Percentiles rank a stretch among this genome's conserved stretches.
Evolutionary conservation across 75 land plant species (phyloP).

Genomic region (Adiantum capillusveneris): DNA sequence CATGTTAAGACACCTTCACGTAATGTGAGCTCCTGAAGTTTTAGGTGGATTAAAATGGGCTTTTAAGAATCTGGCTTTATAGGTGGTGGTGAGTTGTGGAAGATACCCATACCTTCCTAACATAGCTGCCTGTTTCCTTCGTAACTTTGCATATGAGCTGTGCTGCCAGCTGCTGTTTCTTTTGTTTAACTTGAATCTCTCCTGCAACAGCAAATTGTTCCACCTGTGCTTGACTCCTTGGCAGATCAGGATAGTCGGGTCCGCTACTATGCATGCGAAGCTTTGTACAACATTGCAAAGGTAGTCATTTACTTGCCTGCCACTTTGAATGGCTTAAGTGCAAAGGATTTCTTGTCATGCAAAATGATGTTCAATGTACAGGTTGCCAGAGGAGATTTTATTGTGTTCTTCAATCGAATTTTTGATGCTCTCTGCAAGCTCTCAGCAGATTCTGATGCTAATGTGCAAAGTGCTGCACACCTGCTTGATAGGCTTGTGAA

Average conservation of each 20-base stretch:
- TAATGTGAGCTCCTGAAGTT: too few relatives aligned
- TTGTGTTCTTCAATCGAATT: conserved; percentile 85
- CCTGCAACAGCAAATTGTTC: conserved; percentile 66
- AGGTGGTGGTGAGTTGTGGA: too few relatives aligned
- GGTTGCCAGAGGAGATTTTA: conserved; percentile 98
- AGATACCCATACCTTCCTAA: too few relatives aligned
- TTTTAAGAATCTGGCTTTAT: too few relatives aligned
- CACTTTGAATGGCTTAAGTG: background rate
- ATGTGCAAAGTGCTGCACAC: conserved; percentile 99
- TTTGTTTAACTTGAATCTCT: background rate
- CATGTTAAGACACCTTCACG: too few relatives aligned
- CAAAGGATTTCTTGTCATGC: background rate
- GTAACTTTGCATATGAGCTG: too few relatives aligned
- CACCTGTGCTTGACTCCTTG: conserved; percentile 88
- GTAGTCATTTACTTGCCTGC: conserved; percentile 25
- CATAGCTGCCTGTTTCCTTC: too few relatives aligned
- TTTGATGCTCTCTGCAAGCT: conserved; percentile 99
- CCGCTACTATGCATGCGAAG: conserved; percentile 98
- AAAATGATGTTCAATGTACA: conserved; percentile 29
- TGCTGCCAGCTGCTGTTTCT: too few relatives aligned
- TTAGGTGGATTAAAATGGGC: too few relatives aligned
- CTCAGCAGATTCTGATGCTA: conserved; percentile 92
- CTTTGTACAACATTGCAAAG: conserved; percentile 99
- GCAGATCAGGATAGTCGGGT: conserved; percentile 95
- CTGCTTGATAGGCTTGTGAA: conserved; percentile 95